These are phyloP conservation scores for Cytospora paraplurivora DNA, from an alignment of 2,329 filamentous ascomycete species.

Conservation along the genomic window DNA sequence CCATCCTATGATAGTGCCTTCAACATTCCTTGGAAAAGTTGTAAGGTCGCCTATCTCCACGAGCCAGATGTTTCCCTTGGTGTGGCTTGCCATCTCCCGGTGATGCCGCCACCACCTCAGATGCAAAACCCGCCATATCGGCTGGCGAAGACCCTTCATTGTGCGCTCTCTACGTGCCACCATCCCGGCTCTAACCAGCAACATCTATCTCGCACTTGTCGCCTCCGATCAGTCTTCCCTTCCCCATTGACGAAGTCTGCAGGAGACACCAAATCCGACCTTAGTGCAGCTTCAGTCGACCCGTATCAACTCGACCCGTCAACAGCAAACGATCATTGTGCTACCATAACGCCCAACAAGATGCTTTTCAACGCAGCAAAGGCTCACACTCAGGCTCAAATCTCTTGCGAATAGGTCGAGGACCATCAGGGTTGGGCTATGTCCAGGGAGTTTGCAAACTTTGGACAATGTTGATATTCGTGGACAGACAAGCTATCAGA, in stretches of 20 bases:
- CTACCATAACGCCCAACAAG: not conserved
- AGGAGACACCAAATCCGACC: constrained; percentile 4
- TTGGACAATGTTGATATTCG: constrained; percentile 11
- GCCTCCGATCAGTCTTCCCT: not conserved
- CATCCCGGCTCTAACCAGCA: not conserved
- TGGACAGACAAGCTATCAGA: not conserved
- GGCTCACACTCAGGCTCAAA: not conserved
- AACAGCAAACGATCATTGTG: not conserved
- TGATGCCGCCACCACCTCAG: not conserved
- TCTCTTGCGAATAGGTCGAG: not conserved
- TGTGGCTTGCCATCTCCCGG: not conserved
- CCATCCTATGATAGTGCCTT: not conserved
- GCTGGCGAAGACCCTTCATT: not conserved
- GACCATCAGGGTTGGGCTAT: not conserved
- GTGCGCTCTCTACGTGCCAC: not conserved
- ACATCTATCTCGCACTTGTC: not conserved
- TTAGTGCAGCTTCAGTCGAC: constrained; percentile 9
- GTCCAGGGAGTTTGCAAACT: constrained; percentile 5
- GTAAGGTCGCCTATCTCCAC: not conserved
- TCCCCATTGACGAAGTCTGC: not conserved
- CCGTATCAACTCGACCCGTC: not conserved
- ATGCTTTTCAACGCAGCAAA: not conserved
- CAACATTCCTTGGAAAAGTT: not conserved
- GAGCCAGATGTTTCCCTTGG: not conserved
- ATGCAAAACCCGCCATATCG: not conserved